phyloP scores from a whole-genome alignment of 768 basidiomycete species.

The Hygrocybe punicea region DNA sequence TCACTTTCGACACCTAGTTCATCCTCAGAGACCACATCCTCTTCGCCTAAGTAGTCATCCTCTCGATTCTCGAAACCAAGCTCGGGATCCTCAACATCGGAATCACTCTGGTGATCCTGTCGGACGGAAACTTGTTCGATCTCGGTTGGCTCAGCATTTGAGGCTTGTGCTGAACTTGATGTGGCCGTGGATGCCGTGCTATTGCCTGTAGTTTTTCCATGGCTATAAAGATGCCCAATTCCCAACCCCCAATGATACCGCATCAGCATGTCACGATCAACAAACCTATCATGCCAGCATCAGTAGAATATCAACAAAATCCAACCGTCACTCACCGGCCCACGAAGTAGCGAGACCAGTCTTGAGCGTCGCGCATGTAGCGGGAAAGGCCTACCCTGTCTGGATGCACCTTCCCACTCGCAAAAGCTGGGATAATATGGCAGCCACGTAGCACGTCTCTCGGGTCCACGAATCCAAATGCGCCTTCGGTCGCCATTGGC shows the following conservation, averaged over 20 bases:
- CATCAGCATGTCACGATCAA: conserved; percentile 30
- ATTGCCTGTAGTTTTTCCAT: not conserved
- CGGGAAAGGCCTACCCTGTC: conserved; percentile 6
- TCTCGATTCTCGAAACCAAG: not conserved
- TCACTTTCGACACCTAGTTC: too few species aligned
- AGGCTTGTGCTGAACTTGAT: not conserved
- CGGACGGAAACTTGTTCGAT: not conserved
- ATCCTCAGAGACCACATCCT: too few species aligned
- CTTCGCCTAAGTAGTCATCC: not conserved
- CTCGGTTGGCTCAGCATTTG: not conserved
- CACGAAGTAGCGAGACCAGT: conserved; percentile 36
- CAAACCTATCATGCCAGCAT: conserved; percentile 13
- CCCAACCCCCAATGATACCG: conserved; percentile 13
- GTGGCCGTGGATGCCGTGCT: not conserved
- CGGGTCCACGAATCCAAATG: conserved; percentile 23
- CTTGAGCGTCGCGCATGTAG: not conserved
- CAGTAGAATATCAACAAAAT: not conserved
- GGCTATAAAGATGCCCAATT: not conserved
- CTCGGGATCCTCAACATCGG: not conserved
- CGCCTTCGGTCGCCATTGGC: conserved; percentile 4
- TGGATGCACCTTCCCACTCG: conserved; percentile 11
- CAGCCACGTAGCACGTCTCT: conserved; percentile 9
- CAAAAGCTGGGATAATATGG: conserved; percentile 18
- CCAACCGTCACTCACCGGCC: conserved; percentile 27
- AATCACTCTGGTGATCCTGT: not conserved